Evolutionary conservation across 139 green algal genomes (phyloP), one percentile per base, ranked within the genome.

Genomic region (Closterium sp.): DNA sequence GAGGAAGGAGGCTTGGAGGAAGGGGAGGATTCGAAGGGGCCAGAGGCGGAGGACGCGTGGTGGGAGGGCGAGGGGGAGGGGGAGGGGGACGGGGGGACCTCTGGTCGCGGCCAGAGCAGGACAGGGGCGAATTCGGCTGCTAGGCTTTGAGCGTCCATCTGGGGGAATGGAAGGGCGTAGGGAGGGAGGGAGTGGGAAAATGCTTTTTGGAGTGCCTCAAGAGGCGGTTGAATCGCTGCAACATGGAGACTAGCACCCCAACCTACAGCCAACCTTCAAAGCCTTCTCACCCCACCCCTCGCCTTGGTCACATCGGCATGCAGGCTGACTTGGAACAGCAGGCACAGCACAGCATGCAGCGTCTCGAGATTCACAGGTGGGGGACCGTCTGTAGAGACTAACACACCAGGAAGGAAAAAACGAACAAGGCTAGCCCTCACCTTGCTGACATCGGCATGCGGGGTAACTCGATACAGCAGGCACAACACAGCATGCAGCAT

Each of bases 121-220:
- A 90, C 42, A 27, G 90, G 90, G 42, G 90, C 90, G 50, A 91
- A 90, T 86, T 91, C 90, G 19, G 79, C 70, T 29, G 90, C 90
- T 31, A 93, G 85, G 31, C 32, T 93, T 70, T 89, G 50, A 91
- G 90, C 90, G 70, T 93, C 90, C 90, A 93, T 93, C 90, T 93
- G 70, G 29, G 88, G 32, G 87, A 31, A 24, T 10, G 87, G 28
- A 10, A 50, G 38, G 38, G 38, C 38, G 38, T 17, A 30, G 13
- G 79, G n/a, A 30, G 85, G 62, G 62, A 27, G 17, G 17, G 62
- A 24, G 9, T 70, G 45, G 45, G 45, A 19, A 19, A 70, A 70
- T 13, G 45, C 10, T 38, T 38, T 38, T 38, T 38, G 32, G 32
- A 38, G 38, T 50, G 38, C 38, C 13, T 50, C 13, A 50, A 50